Conservation (phyloP, 768 basidiomycete species). For the Neoboletus subvelutipes region DNA sequence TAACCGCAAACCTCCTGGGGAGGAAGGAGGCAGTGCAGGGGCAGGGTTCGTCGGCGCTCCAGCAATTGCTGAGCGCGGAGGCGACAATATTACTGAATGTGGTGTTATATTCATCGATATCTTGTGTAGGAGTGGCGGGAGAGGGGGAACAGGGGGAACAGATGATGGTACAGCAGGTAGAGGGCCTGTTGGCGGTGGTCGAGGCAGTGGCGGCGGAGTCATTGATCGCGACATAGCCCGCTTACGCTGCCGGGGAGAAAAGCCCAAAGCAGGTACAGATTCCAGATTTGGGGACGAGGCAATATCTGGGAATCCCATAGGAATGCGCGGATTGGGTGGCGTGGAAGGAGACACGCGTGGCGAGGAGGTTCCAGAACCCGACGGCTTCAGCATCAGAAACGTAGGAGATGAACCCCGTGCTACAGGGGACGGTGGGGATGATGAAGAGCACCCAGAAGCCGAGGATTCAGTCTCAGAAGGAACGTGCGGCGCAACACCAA, state of each 20-base stretch:
- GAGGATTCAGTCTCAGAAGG: conserved; percentile 24
- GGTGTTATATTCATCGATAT: conserved; percentile 10
- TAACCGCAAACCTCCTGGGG: conserved; percentile 32
- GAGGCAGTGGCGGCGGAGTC: conserved; percentile 26
- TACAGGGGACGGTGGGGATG: conserved; percentile 17
- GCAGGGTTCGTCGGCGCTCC: conserved; percentile 5
- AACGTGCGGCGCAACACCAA: conserved; percentile 20
- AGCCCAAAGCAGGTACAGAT: conserved; percentile 18
- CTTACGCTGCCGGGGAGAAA: conserved; percentile 22
- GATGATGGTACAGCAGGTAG: conserved; percentile 28
- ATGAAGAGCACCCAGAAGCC: conserved; percentile 3
- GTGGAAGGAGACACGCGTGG: background rate
- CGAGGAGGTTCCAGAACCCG: background rate
- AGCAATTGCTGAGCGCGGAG: conserved; percentile 8
- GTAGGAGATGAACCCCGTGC: background rate
- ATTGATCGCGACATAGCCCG: conserved; percentile 26
- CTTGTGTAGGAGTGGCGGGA: conserved; percentile 25
- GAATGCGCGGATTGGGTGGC: conserved; percentile 6
- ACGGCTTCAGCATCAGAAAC: background rate
- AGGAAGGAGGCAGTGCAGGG: conserved; percentile 23
- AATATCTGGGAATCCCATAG: conserved; percentile 3
- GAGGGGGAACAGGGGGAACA: conserved; percentile 27
- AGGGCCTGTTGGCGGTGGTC: conserved; percentile 31
- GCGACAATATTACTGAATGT: conserved; percentile 3
- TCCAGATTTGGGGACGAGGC: conserved; percentile 7